Percentiles rank a stretch among this genome's conserved stretches.
Conservation (phyloP, 108 stramenopile species). For the Discostella stelligeroides region DNA sequence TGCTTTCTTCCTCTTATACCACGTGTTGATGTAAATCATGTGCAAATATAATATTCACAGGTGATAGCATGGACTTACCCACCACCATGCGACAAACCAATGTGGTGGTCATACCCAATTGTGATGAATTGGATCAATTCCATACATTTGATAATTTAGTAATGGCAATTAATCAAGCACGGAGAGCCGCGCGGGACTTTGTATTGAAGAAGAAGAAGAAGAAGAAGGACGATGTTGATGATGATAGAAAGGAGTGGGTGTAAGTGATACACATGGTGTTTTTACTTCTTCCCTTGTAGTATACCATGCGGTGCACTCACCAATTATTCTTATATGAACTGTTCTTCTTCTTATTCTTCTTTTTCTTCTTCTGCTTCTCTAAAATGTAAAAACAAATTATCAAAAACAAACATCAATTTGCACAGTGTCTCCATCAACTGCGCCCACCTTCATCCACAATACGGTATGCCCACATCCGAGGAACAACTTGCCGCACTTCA, state of each 20-base stretch:
- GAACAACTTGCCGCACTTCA: conserved; percentile 63
- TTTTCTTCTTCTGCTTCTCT: background rate
- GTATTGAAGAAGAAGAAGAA: conserved; percentile 52
- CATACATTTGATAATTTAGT: conserved; percentile 63
- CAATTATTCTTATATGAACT: background rate
- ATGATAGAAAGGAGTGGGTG: conserved; percentile 60
- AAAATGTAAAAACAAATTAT: background rate
- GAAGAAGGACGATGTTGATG: conserved; percentile 41
- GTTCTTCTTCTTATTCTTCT: background rate
- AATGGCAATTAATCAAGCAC: conserved; percentile 66
- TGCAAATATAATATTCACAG: too few relatives aligned
- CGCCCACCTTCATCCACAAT: conserved; percentile 84
- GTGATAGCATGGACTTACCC: conserved; percentile 23
- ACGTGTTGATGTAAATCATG: too few relatives aligned
- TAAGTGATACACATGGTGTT: conserved; percentile 39
- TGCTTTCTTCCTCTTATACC: conserved; percentile 3
- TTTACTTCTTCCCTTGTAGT: too few relatives aligned
- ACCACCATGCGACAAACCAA: conserved; percentile 73
- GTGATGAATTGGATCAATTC: conserved; percentile 55
- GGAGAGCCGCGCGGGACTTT: conserved; percentile 71
- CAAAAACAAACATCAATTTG: conserved; percentile 1
- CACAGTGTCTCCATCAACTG: conserved; percentile 77
- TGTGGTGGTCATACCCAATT: conserved; percentile 76
- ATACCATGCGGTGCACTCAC: background rate
- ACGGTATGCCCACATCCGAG: conserved; percentile 65